These are phyloP conservation scores for Narthecium ossifragum DNA, from an alignment of 106 monocot genomes.

Conservation along the genomic window DNA sequence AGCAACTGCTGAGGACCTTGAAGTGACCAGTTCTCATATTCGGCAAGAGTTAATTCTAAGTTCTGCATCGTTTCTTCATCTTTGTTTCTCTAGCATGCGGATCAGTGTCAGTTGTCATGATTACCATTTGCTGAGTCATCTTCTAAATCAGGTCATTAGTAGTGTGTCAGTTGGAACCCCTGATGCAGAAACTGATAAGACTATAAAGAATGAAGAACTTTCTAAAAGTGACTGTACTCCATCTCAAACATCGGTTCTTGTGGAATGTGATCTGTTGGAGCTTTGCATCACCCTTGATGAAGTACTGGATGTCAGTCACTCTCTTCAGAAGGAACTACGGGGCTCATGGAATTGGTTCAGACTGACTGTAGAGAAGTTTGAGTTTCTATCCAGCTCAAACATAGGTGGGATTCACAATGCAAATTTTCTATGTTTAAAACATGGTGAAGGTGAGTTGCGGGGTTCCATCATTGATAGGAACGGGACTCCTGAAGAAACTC, in stretches of 20 bases:
- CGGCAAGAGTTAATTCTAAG: constrained; percentile 72
- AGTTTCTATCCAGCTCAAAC: constrained; percentile 71
- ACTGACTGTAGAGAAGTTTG: constrained; percentile 59
- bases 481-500: constrained; percentile 8
- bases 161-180: constrained; percentile 20
- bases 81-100: constrained; percentile 34
- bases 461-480: constrained; percentile 42
- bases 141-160: constrained; percentile 35
- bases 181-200: constrained; percentile 5
- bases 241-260: constrained; percentile 52
- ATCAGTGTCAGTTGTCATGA: constrained; percentile 43
- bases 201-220: constrained; percentile 6
- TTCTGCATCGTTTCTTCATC: constrained; percentile 57
- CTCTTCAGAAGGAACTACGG: constrained; percentile 59
- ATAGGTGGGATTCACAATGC: constrained; percentile 56
- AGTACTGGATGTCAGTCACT: constrained; percentile 24
- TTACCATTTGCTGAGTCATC: constrained; percentile 33
- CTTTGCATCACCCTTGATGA: constrained; percentile 41
- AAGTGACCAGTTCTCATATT: constrained; percentile 40
- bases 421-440: constrained; percentile 58
- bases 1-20: constrained; percentile 36
- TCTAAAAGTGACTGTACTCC: constrained; percentile 12
- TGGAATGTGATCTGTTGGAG: constrained; percentile 64
- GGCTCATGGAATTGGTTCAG: constrained; percentile 68
- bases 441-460: constrained; percentile 81